A percentile compares a stretch with the other conserved stretches of the same genome.
Evolutionary conservation across 179 eudicot species (phyloP).

Genomic region (Gypsophila paniculata): DNA sequence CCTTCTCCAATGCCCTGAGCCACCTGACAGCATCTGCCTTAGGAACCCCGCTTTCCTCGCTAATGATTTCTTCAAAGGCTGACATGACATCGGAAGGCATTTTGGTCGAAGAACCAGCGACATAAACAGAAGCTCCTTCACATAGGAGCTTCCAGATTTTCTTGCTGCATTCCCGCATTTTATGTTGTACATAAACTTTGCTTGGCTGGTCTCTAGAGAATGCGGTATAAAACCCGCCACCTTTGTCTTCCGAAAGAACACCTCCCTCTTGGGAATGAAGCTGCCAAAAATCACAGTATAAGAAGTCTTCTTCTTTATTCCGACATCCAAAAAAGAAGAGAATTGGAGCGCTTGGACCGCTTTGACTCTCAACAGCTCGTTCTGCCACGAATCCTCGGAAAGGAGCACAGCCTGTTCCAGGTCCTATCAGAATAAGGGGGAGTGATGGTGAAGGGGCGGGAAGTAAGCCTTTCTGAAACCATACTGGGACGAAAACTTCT

Average conservation of each 20-base stretch:
- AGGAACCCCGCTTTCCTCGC: constrained; percentile 53
- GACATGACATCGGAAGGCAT: constrained; percentile 86
- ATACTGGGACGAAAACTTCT: constrained; percentile 68
- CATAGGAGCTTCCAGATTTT: constrained; percentile 61
- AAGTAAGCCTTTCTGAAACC: constrained; percentile 86
- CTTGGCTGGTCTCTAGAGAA: constrained; percentile 80
- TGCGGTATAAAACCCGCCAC: constrained; percentile 86
- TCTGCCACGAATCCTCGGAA: constrained; percentile 85
- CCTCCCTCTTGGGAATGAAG: constrained; percentile 48
- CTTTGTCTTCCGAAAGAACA: constrained; percentile 76
- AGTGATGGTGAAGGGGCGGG: constrained; percentile 80
- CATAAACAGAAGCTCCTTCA: constrained; percentile 72
- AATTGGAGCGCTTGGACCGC: constrained; percentile 58
- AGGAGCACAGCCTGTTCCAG: constrained; percentile 99
- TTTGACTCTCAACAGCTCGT: constrained; percentile 58
- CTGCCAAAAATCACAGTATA: constrained; percentile 75
- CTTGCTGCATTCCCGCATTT: constrained; percentile 62
- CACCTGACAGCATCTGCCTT: constrained; percentile 71
- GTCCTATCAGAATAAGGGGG: constrained; percentile 88
- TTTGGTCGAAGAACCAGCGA: constrained; percentile 87
- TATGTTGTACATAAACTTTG: constrained; percentile 94
- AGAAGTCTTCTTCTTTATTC: constrained; percentile 57
- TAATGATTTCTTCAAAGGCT: constrained; percentile 67
- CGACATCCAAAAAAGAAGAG: constrained; percentile 95
- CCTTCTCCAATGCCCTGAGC: constrained; percentile 75